Conservation (phyloP, 1,284 basidiomycete genomes). For the Pisolithus thermaeus region DNA sequence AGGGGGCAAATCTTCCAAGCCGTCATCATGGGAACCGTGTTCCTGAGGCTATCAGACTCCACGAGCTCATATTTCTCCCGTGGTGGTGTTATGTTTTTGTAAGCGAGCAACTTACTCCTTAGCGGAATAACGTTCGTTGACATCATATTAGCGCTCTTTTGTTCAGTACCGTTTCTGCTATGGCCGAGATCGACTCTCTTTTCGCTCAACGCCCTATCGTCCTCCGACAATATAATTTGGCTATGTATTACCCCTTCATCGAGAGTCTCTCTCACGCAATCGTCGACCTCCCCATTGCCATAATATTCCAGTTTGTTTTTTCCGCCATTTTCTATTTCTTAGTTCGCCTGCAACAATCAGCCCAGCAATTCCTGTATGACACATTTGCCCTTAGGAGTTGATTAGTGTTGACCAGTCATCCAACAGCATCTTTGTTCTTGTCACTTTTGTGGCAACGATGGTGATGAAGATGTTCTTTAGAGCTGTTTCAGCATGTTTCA, state of each 20-base stretch:
- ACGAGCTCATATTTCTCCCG: constrained; percentile 75
- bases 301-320: constrained; percentile 40
- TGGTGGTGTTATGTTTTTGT: constrained; percentile 75
- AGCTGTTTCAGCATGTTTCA: constrained; percentile 48
- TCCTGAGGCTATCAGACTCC: constrained; percentile 53
- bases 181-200: constrained; percentile 40
- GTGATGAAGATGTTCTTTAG: constrained; percentile 63
- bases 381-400: background rate
- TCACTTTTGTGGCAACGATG: constrained; percentile 45
- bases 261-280: constrained; percentile 56
- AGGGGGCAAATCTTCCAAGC: constrained; percentile 56
- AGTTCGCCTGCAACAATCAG: constrained; percentile 40
- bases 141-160: constrained; percentile 24
- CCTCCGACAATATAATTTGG: constrained; percentile 43
- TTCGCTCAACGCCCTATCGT: constrained; percentile 56
- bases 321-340: constrained; percentile 53
- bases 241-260: constrained; percentile 50
- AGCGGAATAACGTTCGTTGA: constrained; percentile 15
- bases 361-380: constrained; percentile 42
- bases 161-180: constrained; percentile 7
- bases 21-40: constrained; percentile 74
- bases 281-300: constrained; percentile 53
- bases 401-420: constrained; percentile 6
- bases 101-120: constrained; percentile 13
- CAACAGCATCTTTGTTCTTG: constrained; percentile 46